Conservation (phyloP, 1,284 basidiomycete species). For the Melampsora americana region DNA sequence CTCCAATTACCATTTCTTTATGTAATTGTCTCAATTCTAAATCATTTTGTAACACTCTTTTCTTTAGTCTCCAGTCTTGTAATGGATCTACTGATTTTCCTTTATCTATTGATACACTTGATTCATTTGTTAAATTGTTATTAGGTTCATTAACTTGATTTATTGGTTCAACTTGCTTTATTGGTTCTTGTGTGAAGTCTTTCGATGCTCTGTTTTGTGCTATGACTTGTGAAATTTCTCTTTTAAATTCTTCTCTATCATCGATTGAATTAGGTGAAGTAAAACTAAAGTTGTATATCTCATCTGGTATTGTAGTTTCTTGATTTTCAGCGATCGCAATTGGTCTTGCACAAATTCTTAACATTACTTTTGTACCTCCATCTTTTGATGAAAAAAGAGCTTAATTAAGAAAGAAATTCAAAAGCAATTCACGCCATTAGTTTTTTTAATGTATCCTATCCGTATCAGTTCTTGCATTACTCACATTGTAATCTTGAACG, state of each 20-base stretch:
- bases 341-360: constrained; percentile 62
- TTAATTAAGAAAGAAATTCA: constrained; percentile 50
- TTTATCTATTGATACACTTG: constrained; percentile 42
- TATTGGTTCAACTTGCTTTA: constrained; percentile 55
- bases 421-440: too few relatives aligned
- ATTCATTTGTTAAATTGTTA: constrained; percentile 49
- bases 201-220: constrained; percentile 59
- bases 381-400: constrained; percentile 78
- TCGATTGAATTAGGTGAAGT: constrained; percentile 60
- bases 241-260: constrained; percentile 74
- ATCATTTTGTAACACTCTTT: constrained; percentile 72
- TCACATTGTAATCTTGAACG: constrained; percentile 9
- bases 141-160: constrained; percentile 47
- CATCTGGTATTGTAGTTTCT: neutral
- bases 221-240: constrained; percentile 69
- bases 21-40: constrained; percentile 74
- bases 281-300: constrained; percentile 56
- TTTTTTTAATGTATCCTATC: too few relatives aligned
- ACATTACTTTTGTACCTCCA: constrained; percentile 67
- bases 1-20: constrained; percentile 75
- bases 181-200: constrained; percentile 40
- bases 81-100: constrained; percentile 49
- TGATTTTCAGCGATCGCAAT: neutral
- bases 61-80: constrained; percentile 60
- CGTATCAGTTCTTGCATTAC: too few relatives aligned